Base-by-base conservation (phyloP, 345 rosid species). In the Anastatica hierochuntica region DNA sequence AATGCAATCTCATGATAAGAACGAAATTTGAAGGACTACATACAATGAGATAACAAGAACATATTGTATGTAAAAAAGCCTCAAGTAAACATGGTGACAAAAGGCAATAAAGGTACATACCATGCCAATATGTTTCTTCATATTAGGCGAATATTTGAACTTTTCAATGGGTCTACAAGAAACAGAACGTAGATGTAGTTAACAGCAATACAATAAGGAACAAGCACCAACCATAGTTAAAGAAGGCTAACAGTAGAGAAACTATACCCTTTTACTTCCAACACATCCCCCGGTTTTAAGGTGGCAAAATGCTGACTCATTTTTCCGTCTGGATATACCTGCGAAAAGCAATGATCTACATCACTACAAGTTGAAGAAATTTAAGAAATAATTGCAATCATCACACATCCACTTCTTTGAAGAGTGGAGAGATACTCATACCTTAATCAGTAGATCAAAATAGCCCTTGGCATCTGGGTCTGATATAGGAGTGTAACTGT, bases 41-140 rank as follows among this genome's bases (percentile, higher is more conserved):
- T n/a, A n/a, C n/a, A n/a, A n/a, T n/a, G n/a, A n/a, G n/a, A n/a
- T n/a, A n/a, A n/a, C n/a, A n/a, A n/a, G n/a, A n/a, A n/a, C n/a
- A n/a, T n/a, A n/a, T n/a, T n/a, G n/a, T n/a, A n/a, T n/a, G n/a
- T n/a, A n/a, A n/a, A n/a, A n/a, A n/a, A n/a, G n/a, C n/a, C n/a
- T n/a, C n/a, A n/a, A n/a, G n/a, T n/a, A n/a, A n/a, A n/a, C n/a
- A n/a, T n/a, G n/a, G n/a, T n/a, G n/a, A n/a, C n/a, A 36, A 62
- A 52, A 54, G 40, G 26, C 39, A 64, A 59, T 31, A 58, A 63
- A 53, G 59, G 38, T 72, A n/a, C n/a, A 51, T 78, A 90, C 97
- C 96, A 90, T 86, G 76, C 97, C 97, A n/a, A 90, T 84, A 64
- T 77, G 77, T 66, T 84, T 90, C 85, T 90, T 90, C 97, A 84